Conservation (phyloP, 257 asterid species). For the Solanum gracilifrons region DNA sequence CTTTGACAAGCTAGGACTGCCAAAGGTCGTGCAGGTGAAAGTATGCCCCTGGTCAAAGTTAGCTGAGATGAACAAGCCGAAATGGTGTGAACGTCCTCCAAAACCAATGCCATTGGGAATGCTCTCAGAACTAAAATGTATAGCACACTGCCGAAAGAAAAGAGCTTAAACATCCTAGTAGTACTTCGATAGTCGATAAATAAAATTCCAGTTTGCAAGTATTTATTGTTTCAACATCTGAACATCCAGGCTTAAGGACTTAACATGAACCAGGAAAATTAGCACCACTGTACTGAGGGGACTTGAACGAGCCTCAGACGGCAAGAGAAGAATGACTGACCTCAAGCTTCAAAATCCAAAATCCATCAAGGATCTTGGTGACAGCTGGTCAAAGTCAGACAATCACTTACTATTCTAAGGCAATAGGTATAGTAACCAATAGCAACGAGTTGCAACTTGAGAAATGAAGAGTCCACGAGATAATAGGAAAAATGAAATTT, state of each 20-base stretch:
- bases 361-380: not conserved
- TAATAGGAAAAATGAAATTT: not conserved
- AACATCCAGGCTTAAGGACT: not conserved
- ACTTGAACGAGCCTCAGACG: not conserved
- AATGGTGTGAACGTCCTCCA: slow-evolving; percentile 66
- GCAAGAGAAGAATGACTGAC: not conserved
- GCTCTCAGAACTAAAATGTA: slow-evolving; percentile 81
- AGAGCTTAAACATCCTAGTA: not conserved
- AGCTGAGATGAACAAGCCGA: slow-evolving; percentile 72
- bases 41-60: slow-evolving; percentile 78
- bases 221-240: not conserved
- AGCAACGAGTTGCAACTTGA: not conserved
- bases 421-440: not conserved
- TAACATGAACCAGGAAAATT: not conserved
- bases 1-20: slow-evolving; percentile 67
- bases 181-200: not conserved
- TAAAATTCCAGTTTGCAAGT: not conserved
- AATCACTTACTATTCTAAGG: not conserved
- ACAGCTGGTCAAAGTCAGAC: not conserved
- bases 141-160: slow-evolving; percentile 64
- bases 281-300: not conserved
- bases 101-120: slow-evolving; percentile 94
- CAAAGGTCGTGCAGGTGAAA: slow-evolving; percentile 66
- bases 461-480: not conserved
- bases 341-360: not conserved